Percentiles rank a stretch among this genome's conserved stretches.
Conservation (phyloP, 2,329 filamentous ascomycete species). For the Botrytis fragariae region DNA sequence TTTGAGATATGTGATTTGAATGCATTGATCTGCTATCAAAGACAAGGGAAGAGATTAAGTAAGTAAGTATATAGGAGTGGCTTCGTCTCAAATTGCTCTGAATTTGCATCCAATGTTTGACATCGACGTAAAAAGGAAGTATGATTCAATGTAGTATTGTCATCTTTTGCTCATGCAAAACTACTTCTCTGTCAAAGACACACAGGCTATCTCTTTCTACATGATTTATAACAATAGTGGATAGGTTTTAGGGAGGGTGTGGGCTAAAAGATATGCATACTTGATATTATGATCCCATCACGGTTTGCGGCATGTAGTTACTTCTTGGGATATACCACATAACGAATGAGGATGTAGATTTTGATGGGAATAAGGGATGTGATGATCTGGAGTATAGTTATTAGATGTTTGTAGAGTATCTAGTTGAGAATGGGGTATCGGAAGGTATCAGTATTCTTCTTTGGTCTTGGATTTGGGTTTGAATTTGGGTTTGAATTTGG, state of each 20-base stretch:
- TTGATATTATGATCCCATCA: no score
- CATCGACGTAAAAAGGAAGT: neutral
- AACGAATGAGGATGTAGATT: no score
- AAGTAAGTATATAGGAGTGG: no score
- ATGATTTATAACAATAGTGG: neutral
- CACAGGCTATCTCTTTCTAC: no score
- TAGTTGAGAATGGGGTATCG: no score
- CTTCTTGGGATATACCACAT: neutral
- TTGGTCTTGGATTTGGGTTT: no score
- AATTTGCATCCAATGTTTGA: neutral
- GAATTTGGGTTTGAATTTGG: no score
- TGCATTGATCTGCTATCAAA: neutral
- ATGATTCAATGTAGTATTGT: neutral
- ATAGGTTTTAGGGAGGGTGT: neutral
- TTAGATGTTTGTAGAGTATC: no score
- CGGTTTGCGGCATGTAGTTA: no score
- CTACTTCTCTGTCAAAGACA: rapidly evolving
- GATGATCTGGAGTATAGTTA: no score
- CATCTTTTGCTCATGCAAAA: neutral
- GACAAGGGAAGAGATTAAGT: neutral
- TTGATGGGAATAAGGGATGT: no score
- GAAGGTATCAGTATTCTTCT: no score
- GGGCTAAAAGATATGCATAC: neutral
- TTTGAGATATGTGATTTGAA: neutral
- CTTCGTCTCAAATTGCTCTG: neutral